A percentile compares a stretch with the other conserved stretches of the same genome.
These are phyloP conservation scores for Aurinia saxatilis DNA, from an alignment of 345 rosid genomes.

Conservation along the genomic window DNA sequence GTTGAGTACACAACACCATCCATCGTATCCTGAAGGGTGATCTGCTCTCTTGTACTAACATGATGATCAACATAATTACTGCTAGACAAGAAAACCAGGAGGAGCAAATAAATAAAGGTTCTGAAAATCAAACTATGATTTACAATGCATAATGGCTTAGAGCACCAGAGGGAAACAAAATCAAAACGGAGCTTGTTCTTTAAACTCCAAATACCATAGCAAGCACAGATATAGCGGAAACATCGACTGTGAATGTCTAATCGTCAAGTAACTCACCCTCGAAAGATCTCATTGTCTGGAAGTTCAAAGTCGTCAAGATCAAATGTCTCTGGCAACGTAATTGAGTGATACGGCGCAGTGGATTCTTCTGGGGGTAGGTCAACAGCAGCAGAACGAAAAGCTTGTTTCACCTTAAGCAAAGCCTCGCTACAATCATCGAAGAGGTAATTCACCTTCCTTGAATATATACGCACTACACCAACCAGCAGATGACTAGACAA, in stretches of 20 bases:
- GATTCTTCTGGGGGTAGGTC: conserved; percentile 99
- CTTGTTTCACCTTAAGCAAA: conserved; percentile 95
- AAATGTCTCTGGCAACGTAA: conserved; percentile 98
- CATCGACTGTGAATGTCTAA: not conserved
- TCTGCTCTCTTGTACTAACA: conserved; percentile 91
- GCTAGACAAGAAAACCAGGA: conserved; percentile 27
- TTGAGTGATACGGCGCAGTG: conserved; percentile 95
- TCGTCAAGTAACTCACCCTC: conserved; percentile 59
- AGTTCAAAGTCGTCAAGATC: conserved; percentile 99
- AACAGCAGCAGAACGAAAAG: conserved; percentile 96
- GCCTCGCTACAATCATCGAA: conserved; percentile 99
- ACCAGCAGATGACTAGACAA: conserved; percentile 97
- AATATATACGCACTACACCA: conserved; percentile 98
- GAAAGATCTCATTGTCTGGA: conserved; percentile 88
- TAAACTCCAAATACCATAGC: not conserved
- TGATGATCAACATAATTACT: conserved; percentile 97
- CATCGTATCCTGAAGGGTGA: conserved; percentile 97
- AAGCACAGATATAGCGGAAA: not conserved
- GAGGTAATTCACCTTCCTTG: conserved; percentile 96
- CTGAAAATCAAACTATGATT: not conserved
- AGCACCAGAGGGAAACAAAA: not conserved
- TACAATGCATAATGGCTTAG: not conserved
- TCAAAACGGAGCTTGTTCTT: not conserved
- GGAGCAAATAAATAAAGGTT: conserved; percentile 7
- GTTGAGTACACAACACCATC: conserved; percentile 90